Base-by-base conservation (phyloP, 306 rosid genomes). In the Spatholobus suberectus region DNA sequence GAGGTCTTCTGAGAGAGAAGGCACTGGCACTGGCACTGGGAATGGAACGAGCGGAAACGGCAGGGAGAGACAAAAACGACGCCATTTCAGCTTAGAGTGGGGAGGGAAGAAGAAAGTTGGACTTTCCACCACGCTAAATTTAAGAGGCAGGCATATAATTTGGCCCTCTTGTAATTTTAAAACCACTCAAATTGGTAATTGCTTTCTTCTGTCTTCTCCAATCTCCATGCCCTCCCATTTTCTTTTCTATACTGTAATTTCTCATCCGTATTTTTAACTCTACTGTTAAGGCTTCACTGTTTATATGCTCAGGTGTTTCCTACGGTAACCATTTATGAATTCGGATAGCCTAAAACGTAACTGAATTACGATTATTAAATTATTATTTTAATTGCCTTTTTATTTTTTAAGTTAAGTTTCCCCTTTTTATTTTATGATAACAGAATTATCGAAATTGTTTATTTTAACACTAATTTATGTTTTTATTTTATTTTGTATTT, bases 21-120 rank as follows among this genome's bases (percentile, higher is more conserved):
- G 82, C 79, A 24, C 44, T 4, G 52, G 88, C 70, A 80, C 47
- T 52, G 27, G 82, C 79, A 24, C 44, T 4, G 52, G 88, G 75
- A 80, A 52, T 52, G 65, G 90, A 81, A 37, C 90, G 87, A 20
- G 86, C 40, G 24, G 89, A 85, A 63, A 89, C 47, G 35, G 89
- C 80, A 27, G 90, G 85, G n/a, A 87, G 40, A 83, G 76, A 27
- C 44, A 82, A 74, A 87, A 95, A 75, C 79, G 98, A 92, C 82
- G 91, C 86, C 99, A 95, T 95, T 66, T 59, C 21, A 26, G 17
- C 20, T 18, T 0, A 52, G 26, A 32, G 17, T 14, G 69, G 15
- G 15, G 11, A 7, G 23, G 8, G 47, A 32, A 41, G n/a, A 13
- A 27, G 44, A 40, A 40, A 44, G 23, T 14, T 32, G 41, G 0